These are phyloP conservation scores for Tylopilus sp. DNA, from an alignment of 1,284 basidiomycete genomes.

Conservation along the genomic window DNA sequence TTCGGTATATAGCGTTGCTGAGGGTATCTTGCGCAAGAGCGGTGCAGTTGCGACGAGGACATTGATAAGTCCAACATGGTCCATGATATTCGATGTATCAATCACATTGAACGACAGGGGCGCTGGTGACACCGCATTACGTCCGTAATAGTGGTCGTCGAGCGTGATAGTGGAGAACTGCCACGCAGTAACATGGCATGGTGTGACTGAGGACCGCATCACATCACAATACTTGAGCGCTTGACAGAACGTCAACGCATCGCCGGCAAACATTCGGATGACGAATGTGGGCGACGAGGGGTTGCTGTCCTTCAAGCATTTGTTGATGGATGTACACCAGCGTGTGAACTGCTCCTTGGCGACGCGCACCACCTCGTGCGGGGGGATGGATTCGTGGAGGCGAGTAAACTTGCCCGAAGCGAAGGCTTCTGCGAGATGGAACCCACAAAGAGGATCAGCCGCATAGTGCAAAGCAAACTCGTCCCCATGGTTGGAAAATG, in stretches of 20 bases:
- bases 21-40: slow-evolving; percentile 34
- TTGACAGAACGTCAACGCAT: slow-evolving; percentile 34
- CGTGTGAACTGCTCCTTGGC: slow-evolving; percentile 25
- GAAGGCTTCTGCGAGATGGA: slow-evolving; percentile 48
- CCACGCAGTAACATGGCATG: slow-evolving; percentile 34
- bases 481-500: slow-evolving; percentile 44
- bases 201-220: slow-evolving; percentile 6
- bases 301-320: slow-evolving; percentile 14
- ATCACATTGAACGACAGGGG: slow-evolving; percentile 50
- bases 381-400: not conserved
- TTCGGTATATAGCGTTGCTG: slow-evolving; percentile 45
- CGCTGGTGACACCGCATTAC: slow-evolving; percentile 19
- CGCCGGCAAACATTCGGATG: slow-evolving; percentile 35
- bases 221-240: slow-evolving; percentile 26
- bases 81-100: slow-evolving; percentile 53
- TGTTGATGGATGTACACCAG: slow-evolving; percentile 24
- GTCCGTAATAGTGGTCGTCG: slow-evolving; percentile 36
- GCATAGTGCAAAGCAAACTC: slow-evolving; percentile 48
- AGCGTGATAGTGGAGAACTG: slow-evolving; percentile 35
- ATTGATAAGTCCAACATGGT: slow-evolving; percentile 51
- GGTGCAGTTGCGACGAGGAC: slow-evolving; percentile 41
- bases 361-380: slow-evolving; percentile 13
- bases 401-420: slow-evolving; percentile 9
- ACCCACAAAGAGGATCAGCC: slow-evolving; percentile 44
- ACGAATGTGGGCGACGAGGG: slow-evolving; percentile 16